Percentiles rank a stretch among this genome's conserved stretches.
These are phyloP conservation scores for Trichophyton benhamiae DNA, from an alignment of 2,329 filamentous ascomycete genomes.

Conservation along the genomic window DNA sequence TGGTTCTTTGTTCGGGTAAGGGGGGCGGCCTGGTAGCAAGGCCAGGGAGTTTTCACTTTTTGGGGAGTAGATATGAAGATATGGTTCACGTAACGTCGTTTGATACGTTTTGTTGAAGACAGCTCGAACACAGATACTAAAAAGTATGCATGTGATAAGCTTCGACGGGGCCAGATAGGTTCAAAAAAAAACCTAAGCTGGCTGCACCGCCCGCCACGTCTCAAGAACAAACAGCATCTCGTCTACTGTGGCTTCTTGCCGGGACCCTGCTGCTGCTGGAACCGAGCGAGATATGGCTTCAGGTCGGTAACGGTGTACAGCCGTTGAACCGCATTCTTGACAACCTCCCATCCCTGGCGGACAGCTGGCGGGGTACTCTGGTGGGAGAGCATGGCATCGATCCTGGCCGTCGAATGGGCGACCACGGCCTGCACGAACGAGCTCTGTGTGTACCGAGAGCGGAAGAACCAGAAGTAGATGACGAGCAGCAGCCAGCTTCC, in stretches of 20 bases:
- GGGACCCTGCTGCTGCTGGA: constrained; percentile 17
- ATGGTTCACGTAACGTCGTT: not conserved
- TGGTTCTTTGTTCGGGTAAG: not conserved
- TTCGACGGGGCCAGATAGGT: not conserved
- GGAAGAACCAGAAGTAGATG: constrained; percentile 85
- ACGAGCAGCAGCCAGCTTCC: constrained; percentile 78
- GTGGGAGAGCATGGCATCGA: constrained; percentile 71
- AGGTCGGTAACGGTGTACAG: constrained; percentile 70
- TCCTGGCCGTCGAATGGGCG: constrained; percentile 55
- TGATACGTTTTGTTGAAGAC: not conserved
- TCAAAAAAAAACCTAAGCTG: no score
- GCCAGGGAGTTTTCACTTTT: not conserved
- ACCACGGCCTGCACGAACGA: constrained; percentile 81
- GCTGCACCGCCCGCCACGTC: not conserved
- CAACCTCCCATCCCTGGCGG: constrained; percentile 64
- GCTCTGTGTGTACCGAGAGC: constrained; percentile 81
- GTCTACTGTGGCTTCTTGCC: constrained; percentile 39
- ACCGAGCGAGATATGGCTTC: constrained; percentile 54
- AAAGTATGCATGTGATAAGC: not conserved
- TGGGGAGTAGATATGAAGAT: not conserved
- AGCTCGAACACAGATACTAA: no score
- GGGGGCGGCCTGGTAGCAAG: not conserved
- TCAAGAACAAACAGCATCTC: not conserved
- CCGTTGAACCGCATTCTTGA: constrained; percentile 62
- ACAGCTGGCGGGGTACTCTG: constrained; percentile 75